These are phyloP conservation scores for Durusdinium trenchii DNA, from an alignment of 73 alveolate species.

Conservation along the genomic window DNA sequence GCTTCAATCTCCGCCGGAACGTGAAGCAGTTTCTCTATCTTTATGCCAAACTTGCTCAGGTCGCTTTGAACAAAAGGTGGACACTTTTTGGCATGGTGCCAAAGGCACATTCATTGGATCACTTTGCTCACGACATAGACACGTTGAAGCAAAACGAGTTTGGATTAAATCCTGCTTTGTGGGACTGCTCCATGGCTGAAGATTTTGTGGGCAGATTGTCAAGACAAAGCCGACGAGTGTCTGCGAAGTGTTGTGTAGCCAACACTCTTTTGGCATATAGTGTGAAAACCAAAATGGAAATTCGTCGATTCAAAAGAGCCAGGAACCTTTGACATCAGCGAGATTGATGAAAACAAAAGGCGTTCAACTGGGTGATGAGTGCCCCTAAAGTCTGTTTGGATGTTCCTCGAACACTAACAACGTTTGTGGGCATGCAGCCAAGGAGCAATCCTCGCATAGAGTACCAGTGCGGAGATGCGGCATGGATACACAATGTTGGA, in stretches of 20 bases:
- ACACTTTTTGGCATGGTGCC: slow-evolving; percentile 6
- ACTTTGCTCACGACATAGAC: neutral
- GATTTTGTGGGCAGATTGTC: neutral
- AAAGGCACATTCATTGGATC: neutral
- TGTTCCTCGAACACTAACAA: no score
- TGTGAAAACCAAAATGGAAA: neutral
- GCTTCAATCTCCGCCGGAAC: neutral
- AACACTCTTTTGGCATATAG: neutral
- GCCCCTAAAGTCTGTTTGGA: no score
- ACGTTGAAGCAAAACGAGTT: neutral
- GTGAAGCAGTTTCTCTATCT: neutral
- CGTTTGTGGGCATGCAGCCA: no score
- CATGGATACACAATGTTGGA: no score
- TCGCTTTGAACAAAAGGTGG: neutral
- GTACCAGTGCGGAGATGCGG: no score
- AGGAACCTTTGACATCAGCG: no score
- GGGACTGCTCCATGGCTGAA: neutral
- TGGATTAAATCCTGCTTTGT: neutral
- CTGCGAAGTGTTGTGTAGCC: no score
- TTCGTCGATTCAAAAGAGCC: neutral
- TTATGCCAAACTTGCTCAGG: neutral
- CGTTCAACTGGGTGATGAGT: no score
- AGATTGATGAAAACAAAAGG: neutral
- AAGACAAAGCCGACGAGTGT: neutral
- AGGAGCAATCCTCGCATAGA: no score